A percentile compares a stretch with the other conserved stretches of the same genome.
Conservation (phyloP, 2,329 filamentous ascomycete species). For the Aspergillus eucalypticola region DNA sequence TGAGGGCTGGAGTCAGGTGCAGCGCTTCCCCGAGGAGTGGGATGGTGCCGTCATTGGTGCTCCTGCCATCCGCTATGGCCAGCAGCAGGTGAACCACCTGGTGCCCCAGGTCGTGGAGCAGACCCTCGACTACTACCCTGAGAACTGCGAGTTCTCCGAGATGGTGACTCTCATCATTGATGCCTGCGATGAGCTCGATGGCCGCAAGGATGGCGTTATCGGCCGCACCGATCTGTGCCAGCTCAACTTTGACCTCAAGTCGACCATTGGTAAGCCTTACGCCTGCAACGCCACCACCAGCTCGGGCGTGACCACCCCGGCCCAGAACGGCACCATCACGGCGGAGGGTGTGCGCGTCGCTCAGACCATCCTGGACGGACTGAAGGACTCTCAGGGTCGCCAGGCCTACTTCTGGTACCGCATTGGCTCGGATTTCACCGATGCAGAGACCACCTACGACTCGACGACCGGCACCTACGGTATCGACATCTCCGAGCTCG, state of each 20-base stretch:
- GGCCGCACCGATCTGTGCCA: constrained; percentile 51
- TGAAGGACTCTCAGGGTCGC: constrained; percentile 43
- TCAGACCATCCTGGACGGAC: constrained; percentile 40
- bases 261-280: constrained; percentile 50
- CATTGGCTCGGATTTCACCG: constrained; percentile 30
- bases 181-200: constrained; percentile 58
- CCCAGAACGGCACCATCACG: constrained; percentile 35
- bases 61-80: constrained; percentile 49
- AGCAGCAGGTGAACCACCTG: constrained; percentile 48
- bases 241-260: constrained; percentile 48
- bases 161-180: constrained; percentile 55
- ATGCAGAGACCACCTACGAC: constrained; percentile 30
- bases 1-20: constrained; percentile 54
- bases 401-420: constrained; percentile 44
- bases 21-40: constrained; percentile 51
- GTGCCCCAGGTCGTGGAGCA: constrained; percentile 42
- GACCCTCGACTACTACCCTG: constrained; percentile 46
- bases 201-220: constrained; percentile 56
- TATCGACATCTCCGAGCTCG: constrained; percentile 32
- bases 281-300: constrained; percentile 40
- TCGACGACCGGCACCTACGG: constrained; percentile 32
- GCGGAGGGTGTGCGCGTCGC: constrained; percentile 35
- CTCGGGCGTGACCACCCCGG: constrained; percentile 29
- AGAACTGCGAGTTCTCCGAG: constrained; percentile 35
- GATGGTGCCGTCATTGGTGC: constrained; percentile 51